Base-by-base conservation (phyloP, 1,139 yeast species). In the Candida tropicalis region DNA sequence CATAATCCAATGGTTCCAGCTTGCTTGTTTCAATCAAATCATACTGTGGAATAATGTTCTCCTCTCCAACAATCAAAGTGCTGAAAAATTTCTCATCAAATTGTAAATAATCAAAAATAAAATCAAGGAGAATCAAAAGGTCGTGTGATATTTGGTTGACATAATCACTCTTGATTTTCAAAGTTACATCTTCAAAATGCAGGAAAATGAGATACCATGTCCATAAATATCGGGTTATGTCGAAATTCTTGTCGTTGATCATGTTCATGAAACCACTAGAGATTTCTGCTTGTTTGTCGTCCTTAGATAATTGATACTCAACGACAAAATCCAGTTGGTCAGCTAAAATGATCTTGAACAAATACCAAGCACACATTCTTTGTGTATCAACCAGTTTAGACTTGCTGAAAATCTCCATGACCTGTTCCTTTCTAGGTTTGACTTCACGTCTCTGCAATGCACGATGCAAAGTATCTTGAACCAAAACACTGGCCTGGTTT, bases 151-250 rank as follows among this genome's bases (percentile, higher is more conserved):
- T 61, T 50, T 84, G 84, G 22, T 68, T 67, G 31, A 85, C 73
- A 54, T 85, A 86, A 38, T 75, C 71, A 38, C 78, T 75, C 45
- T 91, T 73, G 51, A 88, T 72, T 34, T 80, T 77, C 51, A 80
- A 79, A 1, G 95, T 81, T 5, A 87, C 77, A 46, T 82, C 81
- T 43, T 78, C 75, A 57, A 90, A 87, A 58, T 82, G 82, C 24
- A 67, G 68, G 51, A 87, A 74, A 0, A 87, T 61, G 44, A 88
- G 63, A 44, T 68, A 66, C 96, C 97, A 90, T 35, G 82, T 69
- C 82, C 89, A 82, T 36, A 87, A 56, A 56, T 79, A 87, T 32
- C 65, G 68, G 35, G 75, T 59, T 23, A 71, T 64, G 2, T 51
- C 54, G 24, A 12, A 28, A 11, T 47, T 43, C 7, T 40, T 31